Base-by-base conservation (phyloP, 192 early-diverging fungal species). In the Podila clonocystis region DNA sequence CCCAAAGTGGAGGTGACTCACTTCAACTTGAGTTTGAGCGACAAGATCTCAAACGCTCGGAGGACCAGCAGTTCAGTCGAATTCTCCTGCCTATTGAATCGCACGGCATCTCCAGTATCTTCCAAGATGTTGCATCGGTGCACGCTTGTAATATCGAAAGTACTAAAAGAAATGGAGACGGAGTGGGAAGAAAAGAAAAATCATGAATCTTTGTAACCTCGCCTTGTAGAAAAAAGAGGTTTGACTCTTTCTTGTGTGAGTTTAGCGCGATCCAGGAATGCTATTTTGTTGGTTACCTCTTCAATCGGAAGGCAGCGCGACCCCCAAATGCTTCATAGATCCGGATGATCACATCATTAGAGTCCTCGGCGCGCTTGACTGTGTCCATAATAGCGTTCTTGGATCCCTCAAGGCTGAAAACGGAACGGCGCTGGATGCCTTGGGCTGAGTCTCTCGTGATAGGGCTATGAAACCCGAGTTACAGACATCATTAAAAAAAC, bases 301-400 rank as follows among this genome's bases (percentile, higher is more conserved):
- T 50, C 30, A 95, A 59, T 11, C 52, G 75, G 30, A 87, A 88
- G 36, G 55, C 82, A 6, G 93, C 93, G 22, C 93, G 93, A 1
- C 97, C 96, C 28, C 98, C 97, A 78, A 91, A 95, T 1, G 96
- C 89, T 84, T 99, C 97, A 73, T 97, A 97, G 29, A 99, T 67
- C 34, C 98, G 86, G 24, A 99, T 65, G 48, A 99, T 79, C 13
- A 99, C 72, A 38, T 86, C 82, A n/a, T 89, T 80, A 6, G 86
- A 63, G 60, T 94, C 89, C 75, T 99, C 97, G 3, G 98, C 93
- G 12, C 86, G 74, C 84, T 99, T 99, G 70, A 99, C 85, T 0
- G 95, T 94, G 69, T 99, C 97, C 58, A 99, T 76, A 22, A 99
- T 90, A 19, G 98, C 87, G 65, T 95, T 97, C n/a, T 83, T 73